Evolutionary conservation across 306 rosid genomes (phyloP).

Genomic region (Carpinus fangiana): DNA sequence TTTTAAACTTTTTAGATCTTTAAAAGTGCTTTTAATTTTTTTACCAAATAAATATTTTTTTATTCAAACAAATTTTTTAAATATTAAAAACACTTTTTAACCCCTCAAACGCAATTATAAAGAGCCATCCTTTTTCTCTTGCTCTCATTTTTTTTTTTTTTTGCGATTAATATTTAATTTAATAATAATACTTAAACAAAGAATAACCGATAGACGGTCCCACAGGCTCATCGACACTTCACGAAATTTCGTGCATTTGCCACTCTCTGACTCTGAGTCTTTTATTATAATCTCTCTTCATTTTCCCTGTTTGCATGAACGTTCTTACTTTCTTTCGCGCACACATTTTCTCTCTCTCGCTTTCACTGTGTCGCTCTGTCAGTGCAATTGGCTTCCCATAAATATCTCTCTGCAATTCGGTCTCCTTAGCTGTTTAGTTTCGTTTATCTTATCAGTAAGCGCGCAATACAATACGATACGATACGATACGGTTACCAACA

Average conservation of each 20-base stretch:
- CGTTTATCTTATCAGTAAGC: neutral
- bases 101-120: no score
- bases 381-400: neutral
- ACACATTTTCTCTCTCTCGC: neutral
- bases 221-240: slow-evolving; percentile 12
- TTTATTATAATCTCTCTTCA: neutral
- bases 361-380: neutral
- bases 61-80: no score
- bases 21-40: no score
- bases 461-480: neutral
- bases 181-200: no score
- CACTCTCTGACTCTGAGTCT: neutral
- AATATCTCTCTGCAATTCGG: neutral
- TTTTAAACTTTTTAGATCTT: no score
- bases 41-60: no score
- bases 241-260: slow-evolving; percentile 1
- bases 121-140: neutral
- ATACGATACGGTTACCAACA: neutral
- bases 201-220: neutral
- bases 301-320: neutral
- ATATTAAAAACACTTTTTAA: no score
- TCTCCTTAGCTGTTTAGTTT: neutral
- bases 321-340: neutral
- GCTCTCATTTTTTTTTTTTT: no score
- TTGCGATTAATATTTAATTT: no score